Evolutionary conservation across 306 rosid species (phyloP), one percentile per base, ranked within the genome.

Genomic region (Rosa multiflora): DNA sequence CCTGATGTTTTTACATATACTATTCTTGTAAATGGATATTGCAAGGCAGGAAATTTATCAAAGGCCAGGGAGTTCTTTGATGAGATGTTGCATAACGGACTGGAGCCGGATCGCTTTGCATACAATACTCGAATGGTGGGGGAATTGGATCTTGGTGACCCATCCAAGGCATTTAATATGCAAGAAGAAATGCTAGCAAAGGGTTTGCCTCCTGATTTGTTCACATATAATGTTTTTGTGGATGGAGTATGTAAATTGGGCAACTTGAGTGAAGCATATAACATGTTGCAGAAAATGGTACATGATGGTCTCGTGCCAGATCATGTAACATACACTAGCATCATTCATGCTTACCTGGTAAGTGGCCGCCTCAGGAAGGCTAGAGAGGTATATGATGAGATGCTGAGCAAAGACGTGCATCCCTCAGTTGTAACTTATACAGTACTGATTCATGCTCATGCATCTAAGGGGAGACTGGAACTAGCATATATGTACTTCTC

Each of bases 351-450:
- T 59, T 82, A 85, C 83, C 59, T 90, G 87, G 86, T 79, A 83
- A 83, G 61, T 66, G 92, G 92, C 67, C 77, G 85, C 71, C 87
- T 87, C 72, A 73, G 62, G 86, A 85, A 85, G 85, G 98, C 94
- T 59, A 87, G 87, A 81, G 80, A 69, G 80, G 40, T 85, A 77
- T 90, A 89, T 80, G 17, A 81, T 72, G 90, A 88, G 78, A 93
- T 91, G 98, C 68, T 85, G 80, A 78, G 86, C 82, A 87, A 83
- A 80, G 93, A 89, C 14, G 70, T 91, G 74, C 76, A 61, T 42
- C 98, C 94, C 72, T 87, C 98, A 1, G 92, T 93, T 75, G 93
- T 93, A 73, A 93, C 98, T 37, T 93, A 91, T 80, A 88, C 97
- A 12, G 87, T 90, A 68, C 78, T 93, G 84, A 89, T 93, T 73